Evolutionary conservation across 441 rosid species (phyloP), one percentile per base, ranked within the genome.

Genomic region (Pelargonium myrrhifolium): DNA sequence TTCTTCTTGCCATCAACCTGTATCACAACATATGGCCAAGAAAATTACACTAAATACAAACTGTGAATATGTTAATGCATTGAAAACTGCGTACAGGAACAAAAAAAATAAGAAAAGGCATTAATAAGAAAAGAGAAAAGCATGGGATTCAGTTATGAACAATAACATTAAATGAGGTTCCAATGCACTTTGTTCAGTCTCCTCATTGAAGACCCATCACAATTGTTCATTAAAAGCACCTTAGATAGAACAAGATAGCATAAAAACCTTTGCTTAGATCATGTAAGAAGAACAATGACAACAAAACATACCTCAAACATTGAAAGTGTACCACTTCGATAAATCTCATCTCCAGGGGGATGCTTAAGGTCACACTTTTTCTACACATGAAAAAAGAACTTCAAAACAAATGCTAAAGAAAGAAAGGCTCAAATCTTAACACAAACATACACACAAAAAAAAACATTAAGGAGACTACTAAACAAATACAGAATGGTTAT

Each of bases 1-100:
- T 94, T 94, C 89, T 92, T 94, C 75, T 94, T 94, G 20, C 99
- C 99, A 80, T 94, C 99, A 65, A 94, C 89, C 99, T 94, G 87
- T 68, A 72, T 15, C 64, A 76, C 64, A 75, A 77, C 39, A 72
- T 18, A 61, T 56, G 8, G 22, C 20, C 3, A 56, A 56, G 61
- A 56, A 56, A 56, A 24, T 18, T 56, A 21, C 21, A 56, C 20
- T 17, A 20, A 56, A 2, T 8, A 14, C 61, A 56, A 56, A 20
- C 17, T 51, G 7, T 20, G 39, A 35, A 35, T 5, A 35, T 35
- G 39, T 9, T 35, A 35, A 35, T 35, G 39, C 31, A 3, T 4
- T 2, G 31, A 26, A 26, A 26, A 26, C 31, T 26, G 31, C 3
- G 31, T 26, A 26, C 3, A 26, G 0, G 3, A 26, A 26, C 3